Evolutionary conservation across 2,329 filamentous ascomycete species (phyloP), one percentile per base, ranked within the genome.

Genomic region (Exophiala sp.): DNA sequence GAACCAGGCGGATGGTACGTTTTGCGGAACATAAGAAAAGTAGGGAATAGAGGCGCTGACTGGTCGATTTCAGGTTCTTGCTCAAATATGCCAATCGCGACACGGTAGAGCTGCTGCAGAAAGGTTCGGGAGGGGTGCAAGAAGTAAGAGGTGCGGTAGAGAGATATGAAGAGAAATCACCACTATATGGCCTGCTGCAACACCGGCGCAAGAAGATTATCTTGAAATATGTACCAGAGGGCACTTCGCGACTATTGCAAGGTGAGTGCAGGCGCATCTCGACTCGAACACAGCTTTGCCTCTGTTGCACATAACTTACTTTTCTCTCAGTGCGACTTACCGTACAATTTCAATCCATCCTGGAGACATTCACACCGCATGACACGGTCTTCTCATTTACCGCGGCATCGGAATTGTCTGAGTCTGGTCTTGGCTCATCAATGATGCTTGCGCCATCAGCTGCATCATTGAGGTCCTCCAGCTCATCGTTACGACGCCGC

Each of bases 1-100:
- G 94, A 97, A 73, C 84, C 89, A 54, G 91, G 91, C 76, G 91
- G 91, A 86, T 99, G 94, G 94, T 97, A 81, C 73, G 88, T 78
- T 38, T 54, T 24, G 32, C 33, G n/a, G 33, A 21, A 10, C 29
- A 6, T 20, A 12, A 12, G 32, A 21, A 39, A 20, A 36, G 47
- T 14, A 35, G 40, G 42, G 35, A 12, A 16, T n/a, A 16, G 32
- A 47, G 41, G 42, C 18, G 45, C 41, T 53, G 29, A 41, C 43
- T 47, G 20, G 46, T 52, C 32, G 40, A 21, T 16, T 54, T 33
- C 67, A 97, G 94, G 94, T 94, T 99, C 67, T 83, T 97, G 59
- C 84, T 99, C 64, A 91, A 92, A 70, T 99, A 99, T 74, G 80
- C 83, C 59, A 87, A 87, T 58, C 86, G 94, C 71, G 94, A 99